phyloP scores from a whole-genome alignment of 2,329 filamentous ascomycete genomes.

The Talaromyces sp. region DNA sequence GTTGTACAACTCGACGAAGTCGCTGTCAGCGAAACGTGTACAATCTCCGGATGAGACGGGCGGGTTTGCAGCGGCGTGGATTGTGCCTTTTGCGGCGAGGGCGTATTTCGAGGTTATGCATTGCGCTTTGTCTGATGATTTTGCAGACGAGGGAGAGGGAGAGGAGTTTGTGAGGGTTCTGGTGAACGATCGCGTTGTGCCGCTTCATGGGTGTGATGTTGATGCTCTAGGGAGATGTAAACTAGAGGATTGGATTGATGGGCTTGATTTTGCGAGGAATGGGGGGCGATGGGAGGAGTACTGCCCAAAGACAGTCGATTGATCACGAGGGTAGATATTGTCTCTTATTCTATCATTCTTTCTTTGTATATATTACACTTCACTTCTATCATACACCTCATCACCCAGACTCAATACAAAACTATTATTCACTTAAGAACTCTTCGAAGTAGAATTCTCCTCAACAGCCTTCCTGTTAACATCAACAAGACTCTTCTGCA shows the following conservation, averaged over 20 bases:
- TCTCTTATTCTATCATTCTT: not conserved
- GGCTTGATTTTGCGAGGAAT: slow-evolving; percentile 67
- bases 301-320: not conserved
- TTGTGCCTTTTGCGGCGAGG: slow-evolving; percentile 76
- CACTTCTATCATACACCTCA: not conserved
- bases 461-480: not conserved
- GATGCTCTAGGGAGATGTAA: slow-evolving; percentile 71
- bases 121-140: slow-evolving; percentile 48
- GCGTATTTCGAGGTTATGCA: slow-evolving; percentile 86
- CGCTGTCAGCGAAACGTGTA: slow-evolving; percentile 52
- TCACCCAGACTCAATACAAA: not conserved
- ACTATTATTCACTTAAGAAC: not conserved
- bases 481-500: slow-evolving; percentile 18
- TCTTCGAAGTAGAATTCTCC: not conserved
- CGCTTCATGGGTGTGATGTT: slow-evolving; percentile 66
- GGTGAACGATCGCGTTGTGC: slow-evolving; percentile 79
- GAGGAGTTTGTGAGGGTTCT: slow-evolving; percentile 72
- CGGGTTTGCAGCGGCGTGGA: slow-evolving; percentile 74
- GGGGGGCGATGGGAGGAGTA: slow-evolving; percentile 67
- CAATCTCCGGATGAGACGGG: slow-evolving; percentile 54
- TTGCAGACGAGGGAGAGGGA: slow-evolving; percentile 25
- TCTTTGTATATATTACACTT: slow-evolving; percentile 2
- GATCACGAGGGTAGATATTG: not conserved
- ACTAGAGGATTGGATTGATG: slow-evolving; percentile 68
- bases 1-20: slow-evolving; percentile 66